Evolutionary conservation across 257 asterid genomes (phyloP), one percentile per base, ranked within the genome.

Genomic region (Penstemon eatonii): DNA sequence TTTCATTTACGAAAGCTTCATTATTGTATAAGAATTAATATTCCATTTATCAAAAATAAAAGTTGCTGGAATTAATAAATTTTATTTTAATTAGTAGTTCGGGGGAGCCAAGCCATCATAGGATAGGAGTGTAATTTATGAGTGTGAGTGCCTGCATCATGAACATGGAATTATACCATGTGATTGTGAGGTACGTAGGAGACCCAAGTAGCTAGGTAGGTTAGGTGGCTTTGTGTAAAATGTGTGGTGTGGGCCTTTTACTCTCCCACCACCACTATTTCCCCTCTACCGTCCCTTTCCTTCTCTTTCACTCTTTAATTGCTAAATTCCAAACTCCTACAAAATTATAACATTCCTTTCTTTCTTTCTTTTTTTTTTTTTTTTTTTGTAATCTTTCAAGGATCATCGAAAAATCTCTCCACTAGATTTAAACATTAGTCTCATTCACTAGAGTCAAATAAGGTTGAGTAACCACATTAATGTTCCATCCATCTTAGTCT

Each of bases 161-260:
- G 3, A 25, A 7, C 7, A 60, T 46, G 40, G 40, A 54, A 19
- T 45, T 50, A 58, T 4, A 33, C 61, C 57, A 76, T 36, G 18
- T 93, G 18, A 86, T 86, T 86, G 96, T 86, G 91, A 81, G 81
- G 88, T 88, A 81, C 80, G 88, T 88, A 81, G 90, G 95, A 85
- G 84, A 80, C 90, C 85, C 79, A 69, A 7, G 33, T 25, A 25
- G 33, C 33, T n/a, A n/a, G n/a, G n/a, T n/a, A n/a, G n/a, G n/a
- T n/a, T 25, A 70, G 89, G 87, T 81, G 87, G 89, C 86, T 70
- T 4, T 74, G 85, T 74, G 83, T 75, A 51, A 71, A 71, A 59
- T 71, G 58, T 25, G 80, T 77, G 82, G 83, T 15, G 18, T 15
- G 18, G 77, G 8, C 73, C 69, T 63, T 55, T 18, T 25, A 45